Base-by-base conservation (phyloP, 1,139 yeast genomes). In the Scheffersomyces parashehatae region DNA sequence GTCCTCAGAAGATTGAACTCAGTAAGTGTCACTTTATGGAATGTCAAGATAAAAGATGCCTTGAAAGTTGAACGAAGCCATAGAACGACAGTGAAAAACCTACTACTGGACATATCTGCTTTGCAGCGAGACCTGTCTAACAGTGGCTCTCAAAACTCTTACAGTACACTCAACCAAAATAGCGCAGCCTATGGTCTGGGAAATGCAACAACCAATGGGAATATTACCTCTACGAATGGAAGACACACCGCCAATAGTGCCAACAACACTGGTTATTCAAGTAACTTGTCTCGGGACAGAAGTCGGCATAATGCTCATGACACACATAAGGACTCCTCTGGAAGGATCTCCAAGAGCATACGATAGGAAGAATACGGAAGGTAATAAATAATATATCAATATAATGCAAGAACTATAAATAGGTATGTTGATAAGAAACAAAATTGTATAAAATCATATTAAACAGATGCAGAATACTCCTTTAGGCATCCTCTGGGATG, bases 401-500 rank as follows among this genome's bases (percentile, higher is more conserved):
- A 26, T 32, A 15, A 33, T 26, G 36, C 14, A 26, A 7, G 32
- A 24, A 24, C 20, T 31, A 31, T 31, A 31, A 20, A 35, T 29
- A 20, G 35, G 20, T 31, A 31, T 14, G 35, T 31, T 31, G 24
- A 31, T 13, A 33, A 28, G 41, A 35, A 26, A 39, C 38, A 28
- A 36, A 26, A 29, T 26, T 39, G 13, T 33, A 39, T 42, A 39
- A 28, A 36, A 20, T 40, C 37, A 35, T 35, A 39, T 36, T 14
- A 31, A 37, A 16, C 38, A 29, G 34, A 36, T 28, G 31, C 26
- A 34, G 24, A 40, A 35, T 15, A 20, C 26, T 28, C 20, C 26
- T 20, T 43, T 59, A 77, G 37, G 85, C 86, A 44, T 85, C 91
- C 63, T 87, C 97, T 36, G 95, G 87, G 51, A 91, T 81, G 60